phyloP scores from a whole-genome alignment of 176 grass and related monocot genomes.

The Pontederia paniculata region DNA sequence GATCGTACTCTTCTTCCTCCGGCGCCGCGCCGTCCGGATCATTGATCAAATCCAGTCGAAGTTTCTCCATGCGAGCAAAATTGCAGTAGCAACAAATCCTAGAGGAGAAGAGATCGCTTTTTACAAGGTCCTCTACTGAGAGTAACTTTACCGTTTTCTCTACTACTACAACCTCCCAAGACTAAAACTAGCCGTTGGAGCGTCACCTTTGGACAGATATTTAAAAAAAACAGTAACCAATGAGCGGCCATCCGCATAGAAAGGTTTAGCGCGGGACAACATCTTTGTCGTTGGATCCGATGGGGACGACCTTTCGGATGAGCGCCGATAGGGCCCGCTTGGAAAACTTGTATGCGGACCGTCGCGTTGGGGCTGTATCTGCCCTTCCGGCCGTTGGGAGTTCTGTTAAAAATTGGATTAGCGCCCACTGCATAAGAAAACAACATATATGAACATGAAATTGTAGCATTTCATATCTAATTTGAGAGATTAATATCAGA shows the following conservation, averaged over 20 bases:
- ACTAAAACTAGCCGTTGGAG: constrained; percentile 80
- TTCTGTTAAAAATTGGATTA: no score
- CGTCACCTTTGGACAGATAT: constrained; percentile 7
- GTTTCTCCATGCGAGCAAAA: constrained; percentile 25
- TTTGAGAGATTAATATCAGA: no score
- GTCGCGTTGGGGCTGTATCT: no score
- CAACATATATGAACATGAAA: no score
- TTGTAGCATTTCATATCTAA: no score
- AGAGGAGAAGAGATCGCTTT: constrained; percentile 1
- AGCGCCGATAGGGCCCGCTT: no score
- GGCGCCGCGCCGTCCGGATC: constrained; percentile 14
- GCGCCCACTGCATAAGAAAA: no score
- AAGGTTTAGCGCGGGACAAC: not conserved
- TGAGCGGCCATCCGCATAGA: not conserved
- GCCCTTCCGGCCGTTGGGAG: no score
- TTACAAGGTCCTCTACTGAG: constrained; percentile 17
- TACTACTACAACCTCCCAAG: not conserved
- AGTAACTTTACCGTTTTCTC: not conserved
- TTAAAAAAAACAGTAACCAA: not conserved
- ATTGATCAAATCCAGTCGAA: constrained; percentile 15
- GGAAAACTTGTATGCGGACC: no score
- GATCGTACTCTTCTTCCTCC: constrained; percentile 40
- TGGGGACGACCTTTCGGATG: no score
- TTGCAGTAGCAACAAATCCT: not conserved
- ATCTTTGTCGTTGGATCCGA: not conserved